Evolutionary conservation across 108 stramenopile genomes (phyloP), one percentile per base, ranked within the genome.

Genomic region (Poteriospumella lacustris): DNA sequence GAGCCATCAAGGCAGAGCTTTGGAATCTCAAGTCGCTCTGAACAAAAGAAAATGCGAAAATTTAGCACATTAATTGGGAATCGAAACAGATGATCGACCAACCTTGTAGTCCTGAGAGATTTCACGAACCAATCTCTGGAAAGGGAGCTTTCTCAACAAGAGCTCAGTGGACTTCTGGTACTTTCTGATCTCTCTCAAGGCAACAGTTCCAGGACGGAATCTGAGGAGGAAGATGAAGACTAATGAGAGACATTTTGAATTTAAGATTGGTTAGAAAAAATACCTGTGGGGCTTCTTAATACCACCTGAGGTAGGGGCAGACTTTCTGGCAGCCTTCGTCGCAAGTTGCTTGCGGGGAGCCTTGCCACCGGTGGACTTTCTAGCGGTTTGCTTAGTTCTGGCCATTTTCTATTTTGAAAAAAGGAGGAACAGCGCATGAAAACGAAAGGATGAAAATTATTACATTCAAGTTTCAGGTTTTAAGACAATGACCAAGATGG

Each of bases 341-440:
- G 92, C 89, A 75, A 91, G 91, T 56, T 73, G 70, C 70, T 73
- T 73, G 9, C 70, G 43, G 34, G 82, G 95, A 79, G 95, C 95
- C 88, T 96, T 96, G 80, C 95, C 95, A 87, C 95, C 95, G 75
- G 95, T 96, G 76, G 92, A 92, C 84, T 95, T 96, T 62, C 95
- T 91, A 34, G 96, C 96, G 86, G 96, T 97, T 88, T 97, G 96
- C 87, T 97, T 97, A 85, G 96, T 97, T 58, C 95, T 92, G 41
- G 96, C 96, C 96, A 94, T 94, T 42, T 64, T 24, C 24, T 31
- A 3, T 64, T 64, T n/a, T n/a, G n/a, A n/a, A n/a, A n/a, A n/a
- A n/a, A n/a, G n/a, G n/a, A n/a, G n/a, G n/a, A n/a, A n/a, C n/a
- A n/a, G n/a, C n/a, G n/a, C n/a, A n/a, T n/a, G n/a, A n/a, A n/a